These are phyloP conservation scores for Diaporthe caulivora DNA, from an alignment of 2,329 filamentous ascomycete genomes.

Conservation along the genomic window DNA sequence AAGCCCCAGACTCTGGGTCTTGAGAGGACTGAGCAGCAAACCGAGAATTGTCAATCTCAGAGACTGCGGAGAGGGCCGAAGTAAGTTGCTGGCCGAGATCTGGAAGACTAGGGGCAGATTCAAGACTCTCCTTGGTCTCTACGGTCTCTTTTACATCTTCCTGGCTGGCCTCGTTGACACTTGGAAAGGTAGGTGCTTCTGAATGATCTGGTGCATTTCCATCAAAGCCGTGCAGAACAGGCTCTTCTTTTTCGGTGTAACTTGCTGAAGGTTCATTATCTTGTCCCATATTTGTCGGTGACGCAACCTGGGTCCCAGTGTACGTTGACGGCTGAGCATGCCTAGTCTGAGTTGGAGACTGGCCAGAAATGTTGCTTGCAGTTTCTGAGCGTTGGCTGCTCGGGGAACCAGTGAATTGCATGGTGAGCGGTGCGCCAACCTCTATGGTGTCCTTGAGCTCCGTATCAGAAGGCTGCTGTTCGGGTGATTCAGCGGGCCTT, in stretches of 20 bases:
- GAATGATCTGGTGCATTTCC: background rate
- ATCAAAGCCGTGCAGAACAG: background rate
- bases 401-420: constrained; percentile 34
- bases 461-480: constrained; percentile 52
- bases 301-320: constrained; percentile 18
- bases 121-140: background rate
- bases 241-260: background rate
- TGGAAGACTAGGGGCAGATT: background rate
- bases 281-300: constrained; percentile 1
- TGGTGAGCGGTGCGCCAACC: constrained; percentile 56
- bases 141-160: background rate
- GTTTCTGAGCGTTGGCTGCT: constrained; percentile 38
- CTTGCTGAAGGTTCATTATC: background rate
- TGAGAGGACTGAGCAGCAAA: constrained; percentile 22
- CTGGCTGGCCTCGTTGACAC: background rate
- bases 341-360: constrained; percentile 24
- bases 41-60: constrained; percentile 9
- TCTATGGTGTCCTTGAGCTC: constrained; percentile 70
- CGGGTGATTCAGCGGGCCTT: constrained; percentile 48
- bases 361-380: constrained; percentile 35
- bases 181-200: background rate
- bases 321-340: background rate
- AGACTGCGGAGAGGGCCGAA: background rate
- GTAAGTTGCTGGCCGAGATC: constrained; percentile 18
- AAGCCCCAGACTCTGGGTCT: constrained; percentile 18